phyloP scores from a whole-genome alignment of 2,329 filamentous ascomycete genomes.

The Tolypocladium inflatum region DNA sequence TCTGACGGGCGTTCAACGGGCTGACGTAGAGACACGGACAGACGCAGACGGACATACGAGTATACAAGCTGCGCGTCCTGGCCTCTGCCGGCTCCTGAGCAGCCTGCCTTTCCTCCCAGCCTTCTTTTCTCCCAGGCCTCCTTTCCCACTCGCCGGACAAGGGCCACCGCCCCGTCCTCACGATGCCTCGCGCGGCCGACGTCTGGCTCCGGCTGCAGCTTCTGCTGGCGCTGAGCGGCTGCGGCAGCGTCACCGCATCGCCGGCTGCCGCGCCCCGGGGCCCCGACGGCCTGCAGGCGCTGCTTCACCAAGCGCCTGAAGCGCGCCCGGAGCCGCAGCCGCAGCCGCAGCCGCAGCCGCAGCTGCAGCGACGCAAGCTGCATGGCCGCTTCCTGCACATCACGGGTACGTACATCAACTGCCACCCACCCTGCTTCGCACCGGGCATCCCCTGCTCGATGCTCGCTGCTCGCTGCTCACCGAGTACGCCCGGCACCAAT shows the following conservation, averaged over 20 bases:
- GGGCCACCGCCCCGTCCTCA: neutral
- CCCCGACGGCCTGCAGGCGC: slow-evolving; percentile 2
- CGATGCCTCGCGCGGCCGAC: neutral
- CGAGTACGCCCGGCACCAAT: neutral
- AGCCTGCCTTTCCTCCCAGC: neutral
- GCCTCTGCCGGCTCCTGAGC: neutral
- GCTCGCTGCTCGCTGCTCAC: too few relatives aligned
- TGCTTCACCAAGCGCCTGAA: neutral
- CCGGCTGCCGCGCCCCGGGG: neutral
- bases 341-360: slow-evolving; percentile 10
- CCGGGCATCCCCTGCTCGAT: too few relatives aligned
- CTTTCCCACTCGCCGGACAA: neutral
- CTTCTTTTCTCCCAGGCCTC: neutral
- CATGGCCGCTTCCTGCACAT: slow-evolving; percentile 79
- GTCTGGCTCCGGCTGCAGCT: neutral
- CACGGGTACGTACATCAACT: slow-evolving; percentile 48
- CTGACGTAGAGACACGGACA: neutral
- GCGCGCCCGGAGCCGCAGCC: neutral
- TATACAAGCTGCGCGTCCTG: neutral
- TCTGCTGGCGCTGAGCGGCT: neutral
- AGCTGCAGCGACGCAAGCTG: slow-evolving; percentile 34
- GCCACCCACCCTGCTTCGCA: neutral
- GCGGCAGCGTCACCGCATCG: neutral
- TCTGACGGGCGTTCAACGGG: neutral
- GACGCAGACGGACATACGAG: neutral